phyloP scores from a whole-genome alignment of 768 basidiomycete species.

The Suillus alpinus region DNA sequence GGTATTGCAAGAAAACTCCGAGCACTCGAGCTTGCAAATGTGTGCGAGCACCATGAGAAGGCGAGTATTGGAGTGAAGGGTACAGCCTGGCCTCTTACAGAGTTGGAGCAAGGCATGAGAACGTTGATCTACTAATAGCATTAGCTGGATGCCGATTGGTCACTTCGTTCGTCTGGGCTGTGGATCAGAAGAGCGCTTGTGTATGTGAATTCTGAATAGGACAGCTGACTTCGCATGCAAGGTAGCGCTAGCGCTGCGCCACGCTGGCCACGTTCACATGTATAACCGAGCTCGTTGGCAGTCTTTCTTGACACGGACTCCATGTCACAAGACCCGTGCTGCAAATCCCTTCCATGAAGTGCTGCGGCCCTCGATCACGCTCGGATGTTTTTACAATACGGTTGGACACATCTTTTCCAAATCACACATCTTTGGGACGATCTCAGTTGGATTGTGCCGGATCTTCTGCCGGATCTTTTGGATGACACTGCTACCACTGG shows the following conservation, averaged over 20 bases:
- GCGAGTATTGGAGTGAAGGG: not conserved
- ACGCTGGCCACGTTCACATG: no score
- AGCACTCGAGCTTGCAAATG: not conserved
- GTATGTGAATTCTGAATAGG: no score
- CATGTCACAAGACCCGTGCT: no score
- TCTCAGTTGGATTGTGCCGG: no score
- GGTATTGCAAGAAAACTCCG: not conserved
- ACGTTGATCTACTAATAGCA: not conserved
- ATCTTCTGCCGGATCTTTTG: no score
- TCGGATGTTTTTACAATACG: not conserved
- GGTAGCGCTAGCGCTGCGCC: no score
- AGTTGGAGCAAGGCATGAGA: not conserved
- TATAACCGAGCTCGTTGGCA: no score
- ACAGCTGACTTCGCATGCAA: no score
- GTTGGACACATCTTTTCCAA: not conserved
- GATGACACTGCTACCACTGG: no score
- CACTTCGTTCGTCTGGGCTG: not conserved
- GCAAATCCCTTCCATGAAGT: not conserved
- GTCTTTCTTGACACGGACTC: not conserved
- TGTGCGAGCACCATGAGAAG: not conserved
- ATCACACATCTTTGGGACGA: not conserved
- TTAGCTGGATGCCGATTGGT: not conserved
- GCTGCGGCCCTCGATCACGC: not conserved
- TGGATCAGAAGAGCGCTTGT: not conserved
- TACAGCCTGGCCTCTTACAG: not conserved